Evolutionary conservation across 495 filamentous ascomycete species (phyloP), one percentile per base, ranked within the genome.

Genomic region (Aspergillus incahuasiensis): DNA sequence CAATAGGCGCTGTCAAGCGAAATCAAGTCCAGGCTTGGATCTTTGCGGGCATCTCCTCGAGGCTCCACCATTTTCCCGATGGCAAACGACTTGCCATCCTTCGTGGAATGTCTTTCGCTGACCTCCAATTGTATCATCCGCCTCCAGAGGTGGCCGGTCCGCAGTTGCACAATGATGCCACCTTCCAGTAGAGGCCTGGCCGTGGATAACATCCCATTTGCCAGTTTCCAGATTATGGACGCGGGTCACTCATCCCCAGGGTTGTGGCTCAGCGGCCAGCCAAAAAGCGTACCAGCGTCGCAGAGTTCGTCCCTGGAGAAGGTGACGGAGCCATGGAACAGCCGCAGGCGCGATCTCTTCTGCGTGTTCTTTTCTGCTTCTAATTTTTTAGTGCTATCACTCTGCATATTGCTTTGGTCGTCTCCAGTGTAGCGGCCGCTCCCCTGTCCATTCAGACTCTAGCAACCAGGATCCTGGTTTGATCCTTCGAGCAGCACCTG

Each of bases 401-500:
- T 30, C 28, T 48, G 25, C 21, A 32, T 16, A 12, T 55, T 41
- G 38, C 45, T 38, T 32, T 55, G 16, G 21, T 41, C 44, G 24
- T 34, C 42, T 35, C 32, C 32, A 11, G 46, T 2, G 3, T 19
- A 6, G 8, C 18, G 5, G 28, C 42, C 18, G 19, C 20, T 44
- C 9, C 9, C 3, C 8, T 42, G 13, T 18, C 40, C 16, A 21
- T 16, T 20, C 32, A 35, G 32, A 15, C 32, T 28, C 6, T 11
- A 35, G 32, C 47, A 49, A 49, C 47, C 30, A 38, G 30, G 47
- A 30, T 40, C n/a, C 20, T 8, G 19, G 30, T 19, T 30, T 54
- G 43, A 55, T 38, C 52, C 43, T 47, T 45, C 20, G 52, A 56
- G 21, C 12, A 6, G 34, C 30, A 41, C 42, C 52, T 48, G 35